A percentile compares a stretch with the other conserved stretches of the same genome.
phyloP scores from a whole-genome alignment of 257 asterid species.

The Solanum chaucha region DNA sequence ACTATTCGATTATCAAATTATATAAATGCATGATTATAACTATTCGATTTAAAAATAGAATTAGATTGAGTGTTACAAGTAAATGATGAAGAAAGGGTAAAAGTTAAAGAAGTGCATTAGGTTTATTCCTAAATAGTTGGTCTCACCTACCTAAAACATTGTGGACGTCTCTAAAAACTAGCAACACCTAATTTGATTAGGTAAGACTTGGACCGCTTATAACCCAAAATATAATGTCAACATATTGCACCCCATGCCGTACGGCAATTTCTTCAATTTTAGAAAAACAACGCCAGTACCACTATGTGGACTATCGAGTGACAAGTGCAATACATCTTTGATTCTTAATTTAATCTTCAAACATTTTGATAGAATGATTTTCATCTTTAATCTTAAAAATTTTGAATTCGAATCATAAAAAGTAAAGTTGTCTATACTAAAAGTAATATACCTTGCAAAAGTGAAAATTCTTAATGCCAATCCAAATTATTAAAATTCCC shows the following conservation, averaged over 20 bases:
- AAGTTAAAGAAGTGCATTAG: not conserved
- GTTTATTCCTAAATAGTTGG: not conserved
- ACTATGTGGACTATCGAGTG: not conserved
- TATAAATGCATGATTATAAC: not conserved
- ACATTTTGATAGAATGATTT: too few relatives aligned
- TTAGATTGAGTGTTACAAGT: not conserved
- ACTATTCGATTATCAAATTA: too few relatives aligned
- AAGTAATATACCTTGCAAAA: too few relatives aligned
- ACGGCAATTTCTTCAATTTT: not conserved
- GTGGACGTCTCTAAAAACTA: slow-evolving; percentile 2
- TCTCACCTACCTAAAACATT: slow-evolving; percentile 22
- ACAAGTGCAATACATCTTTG: not conserved
- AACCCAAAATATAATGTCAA: slow-evolving; percentile 3
- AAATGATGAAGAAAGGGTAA: not conserved
- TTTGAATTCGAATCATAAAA: too few relatives aligned
- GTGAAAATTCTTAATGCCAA: too few relatives aligned
- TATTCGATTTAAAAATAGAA: not conserved
- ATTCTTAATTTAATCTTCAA: not conserved
- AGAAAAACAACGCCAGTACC: not conserved
- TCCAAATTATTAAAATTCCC: not conserved
- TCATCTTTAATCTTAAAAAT: too few relatives aligned
- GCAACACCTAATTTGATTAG: slow-evolving; percentile 7
- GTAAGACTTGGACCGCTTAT: slow-evolving; percentile 2
- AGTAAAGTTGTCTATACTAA: too few relatives aligned
- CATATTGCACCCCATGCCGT: not conserved